Base-by-base conservation (phyloP, 805 yeast species). In the Candida pseudoglaebosa region DNA sequence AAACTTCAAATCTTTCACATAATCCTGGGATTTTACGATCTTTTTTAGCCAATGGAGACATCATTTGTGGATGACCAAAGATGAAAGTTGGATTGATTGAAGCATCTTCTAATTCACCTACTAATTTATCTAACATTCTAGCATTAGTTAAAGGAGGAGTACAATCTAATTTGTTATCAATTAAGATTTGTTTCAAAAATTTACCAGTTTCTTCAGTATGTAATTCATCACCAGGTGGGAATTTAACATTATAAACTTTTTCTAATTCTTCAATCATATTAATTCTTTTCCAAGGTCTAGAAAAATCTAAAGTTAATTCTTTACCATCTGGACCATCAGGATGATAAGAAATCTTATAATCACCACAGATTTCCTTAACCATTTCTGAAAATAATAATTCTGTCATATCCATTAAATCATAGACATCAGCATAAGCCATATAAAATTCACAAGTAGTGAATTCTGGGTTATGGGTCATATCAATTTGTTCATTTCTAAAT, bases 21-120 rank as follows among this genome's bases (percentile, higher is more conserved):
- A 91, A 73, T 56, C 99, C 99, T 44, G 96, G 95, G 47, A 78
- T 75, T 44, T 82, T 76, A 70, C 99, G 83, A 63, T 91, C 86
- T 72, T 86, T 87, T 75, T 91, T 91, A 61, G 99, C 99, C 68
- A 91, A 78, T 50, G 99, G 99, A 42, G 98, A 91, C 99, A 91
- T 91, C 95, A 91, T 88, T 73, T 91, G 97, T 43, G 99, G 99
- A 67, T 91, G 99, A 54, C 99, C 99, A 58, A 88, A 90, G 66
- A 91, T 86, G 68, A 91, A 91, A 34, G 98, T 93, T 54, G 99
- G 99, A 76, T 87, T 93, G 68, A 91, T 85, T 62, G 95, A 87
- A 38, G 80, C 74, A 58, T 90, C 97, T 74, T 91, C 99, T 65
- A 84, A 78, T 64, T 88, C 97, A 60, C 99, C 98, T 54, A 91